Evolutionary conservation across 805 yeast genomes (phyloP).

Genomic region (Huiozyma sinensis): DNA sequence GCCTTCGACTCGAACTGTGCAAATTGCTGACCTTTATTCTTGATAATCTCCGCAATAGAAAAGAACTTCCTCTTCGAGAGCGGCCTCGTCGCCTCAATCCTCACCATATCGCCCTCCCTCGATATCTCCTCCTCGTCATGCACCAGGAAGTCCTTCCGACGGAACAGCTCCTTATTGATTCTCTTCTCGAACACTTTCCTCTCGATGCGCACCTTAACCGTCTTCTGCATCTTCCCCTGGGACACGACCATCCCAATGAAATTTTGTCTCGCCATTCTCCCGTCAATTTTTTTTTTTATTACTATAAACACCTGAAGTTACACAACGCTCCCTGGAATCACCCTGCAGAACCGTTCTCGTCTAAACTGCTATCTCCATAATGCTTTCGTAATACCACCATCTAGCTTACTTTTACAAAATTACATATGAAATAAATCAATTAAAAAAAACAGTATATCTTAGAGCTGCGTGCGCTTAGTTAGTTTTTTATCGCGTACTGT

Average conservation of each 20-base stretch:
- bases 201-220: constrained; percentile 86
- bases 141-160: constrained; percentile 74
- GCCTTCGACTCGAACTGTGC: constrained; percentile 69
- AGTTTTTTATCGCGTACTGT: too few species aligned
- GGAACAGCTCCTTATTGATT: constrained; percentile 65
- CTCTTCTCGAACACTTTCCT: constrained; percentile 60
- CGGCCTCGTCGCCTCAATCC: constrained; percentile 85
- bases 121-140: constrained; percentile 91
- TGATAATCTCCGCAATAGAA: constrained; percentile 86
- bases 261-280: constrained; percentile 73
- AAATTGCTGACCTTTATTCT: constrained; percentile 85
- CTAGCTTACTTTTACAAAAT: too few species aligned
- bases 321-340: too few species aligned
- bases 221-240: constrained; percentile 92
- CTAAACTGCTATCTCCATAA: too few species aligned
- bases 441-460: too few species aligned
- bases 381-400: too few species aligned
- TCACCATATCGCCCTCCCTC: constrained; percentile 89
- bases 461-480: too few species aligned
- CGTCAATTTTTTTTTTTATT: background rate
- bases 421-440: too few species aligned
- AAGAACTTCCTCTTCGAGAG: constrained; percentile 72
- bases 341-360: too few species aligned
- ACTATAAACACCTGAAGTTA: background rate
- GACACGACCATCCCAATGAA: constrained; percentile 88